Conservation (phyloP, 2,329 filamentous ascomycete species). For the Colletotrichum scovillei region DNA sequence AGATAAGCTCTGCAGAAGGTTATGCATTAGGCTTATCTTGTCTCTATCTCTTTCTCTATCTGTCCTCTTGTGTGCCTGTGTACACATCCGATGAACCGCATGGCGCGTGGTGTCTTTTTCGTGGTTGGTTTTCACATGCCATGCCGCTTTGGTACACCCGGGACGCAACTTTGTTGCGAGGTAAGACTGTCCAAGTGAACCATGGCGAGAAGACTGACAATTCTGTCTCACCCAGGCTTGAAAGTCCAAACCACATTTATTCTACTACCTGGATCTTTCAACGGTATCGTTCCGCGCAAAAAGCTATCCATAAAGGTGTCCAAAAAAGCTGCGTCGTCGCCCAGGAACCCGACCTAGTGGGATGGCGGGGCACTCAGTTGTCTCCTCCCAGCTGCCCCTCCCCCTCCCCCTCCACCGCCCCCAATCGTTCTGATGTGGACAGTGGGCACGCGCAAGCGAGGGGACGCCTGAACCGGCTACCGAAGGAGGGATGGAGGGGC, state of each 20-base stretch:
- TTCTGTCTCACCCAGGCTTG: no score
- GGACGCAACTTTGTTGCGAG: background rate
- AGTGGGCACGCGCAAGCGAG: background rate
- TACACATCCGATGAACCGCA: background rate
- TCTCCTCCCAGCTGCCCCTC: background rate
- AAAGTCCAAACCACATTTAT: no score
- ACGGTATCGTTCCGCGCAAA: background rate
- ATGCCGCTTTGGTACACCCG: background rate
- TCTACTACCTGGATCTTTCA: no score
- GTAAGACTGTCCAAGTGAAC: background rate
- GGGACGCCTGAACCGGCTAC: background rate
- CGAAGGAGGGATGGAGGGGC: conserved; percentile 6
- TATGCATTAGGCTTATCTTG: conserved; percentile 14
- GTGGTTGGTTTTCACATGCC: conserved; percentile 22
- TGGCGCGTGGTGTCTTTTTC: background rate
- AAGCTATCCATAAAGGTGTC: background rate
- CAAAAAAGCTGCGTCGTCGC: background rate
- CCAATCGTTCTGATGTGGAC: background rate
- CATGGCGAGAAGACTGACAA: background rate
- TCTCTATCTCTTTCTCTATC: conserved; percentile 5
- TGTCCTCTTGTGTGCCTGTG: background rate
- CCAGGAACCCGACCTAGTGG: background rate
- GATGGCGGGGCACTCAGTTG: background rate
- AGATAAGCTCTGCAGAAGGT: background rate
- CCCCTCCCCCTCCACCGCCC: background rate